Percentiles rank a stretch among this genome's conserved stretches.
These are phyloP conservation scores for Geum urbanum DNA, from an alignment of 306 rosid species.

Conservation along the genomic window DNA sequence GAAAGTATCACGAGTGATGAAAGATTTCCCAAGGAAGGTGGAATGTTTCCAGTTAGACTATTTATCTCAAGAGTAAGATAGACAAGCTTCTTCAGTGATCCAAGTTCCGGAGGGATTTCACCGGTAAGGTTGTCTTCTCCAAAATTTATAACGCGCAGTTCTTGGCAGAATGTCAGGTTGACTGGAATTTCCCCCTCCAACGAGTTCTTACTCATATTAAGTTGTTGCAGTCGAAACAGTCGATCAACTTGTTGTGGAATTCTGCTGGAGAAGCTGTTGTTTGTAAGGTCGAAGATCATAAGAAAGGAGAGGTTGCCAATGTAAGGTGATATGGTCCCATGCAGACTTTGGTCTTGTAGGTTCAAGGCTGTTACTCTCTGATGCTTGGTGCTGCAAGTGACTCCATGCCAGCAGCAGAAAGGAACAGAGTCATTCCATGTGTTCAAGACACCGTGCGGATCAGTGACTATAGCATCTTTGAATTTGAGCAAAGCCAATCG, in stretches of 20 bases:
- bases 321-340: background rate
- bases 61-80: background rate
- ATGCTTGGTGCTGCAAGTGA: background rate
- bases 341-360: background rate
- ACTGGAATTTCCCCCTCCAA: slow-evolving; percentile 6
- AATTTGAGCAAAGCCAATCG: background rate
- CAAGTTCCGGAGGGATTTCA: background rate
- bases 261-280: slow-evolving; percentile 3
- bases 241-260: background rate
- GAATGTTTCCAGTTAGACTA: background rate
- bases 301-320: slow-evolving; percentile 20
- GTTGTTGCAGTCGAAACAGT: background rate
- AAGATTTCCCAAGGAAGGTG: background rate
- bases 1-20: background rate
- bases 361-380: background rate
- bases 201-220: background rate
- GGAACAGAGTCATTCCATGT: background rate
- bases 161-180: background rate
- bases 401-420: background rate
- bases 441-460: background rate
- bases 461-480: background rate
- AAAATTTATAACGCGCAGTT: background rate
- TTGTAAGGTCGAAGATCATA: background rate
- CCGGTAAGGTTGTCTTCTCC: background rate
- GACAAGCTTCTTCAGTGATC: background rate